Conservation (phyloP, 192 early-diverging fungal species). For the Phlyctochytrium planicorne region DNA sequence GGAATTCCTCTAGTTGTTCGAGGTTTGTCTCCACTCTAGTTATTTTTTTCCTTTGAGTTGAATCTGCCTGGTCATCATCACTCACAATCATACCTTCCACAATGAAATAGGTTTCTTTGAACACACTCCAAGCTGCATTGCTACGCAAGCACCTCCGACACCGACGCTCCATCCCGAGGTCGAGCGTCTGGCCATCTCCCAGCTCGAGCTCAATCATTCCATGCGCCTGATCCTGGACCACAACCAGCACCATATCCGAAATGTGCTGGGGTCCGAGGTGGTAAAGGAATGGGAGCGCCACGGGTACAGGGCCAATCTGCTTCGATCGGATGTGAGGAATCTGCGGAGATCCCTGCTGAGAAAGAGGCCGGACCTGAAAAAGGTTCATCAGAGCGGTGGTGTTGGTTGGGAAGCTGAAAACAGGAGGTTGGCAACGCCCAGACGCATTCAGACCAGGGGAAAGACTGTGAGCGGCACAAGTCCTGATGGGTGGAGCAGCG, state of each 20-base stretch:
- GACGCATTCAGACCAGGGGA: too few relatives aligned
- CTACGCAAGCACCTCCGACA: not conserved
- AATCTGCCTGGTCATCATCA: too few relatives aligned
- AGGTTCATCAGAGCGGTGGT: too few relatives aligned
- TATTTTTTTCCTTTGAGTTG: not conserved
- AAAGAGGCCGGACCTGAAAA: not conserved
- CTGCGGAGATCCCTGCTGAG: not conserved
- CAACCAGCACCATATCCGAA: too few relatives aligned
- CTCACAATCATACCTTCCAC: not conserved
- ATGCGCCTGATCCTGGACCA: not conserved
- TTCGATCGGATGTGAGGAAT: not conserved
- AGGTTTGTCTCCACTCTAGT: not conserved
- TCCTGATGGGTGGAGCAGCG: too few relatives aligned
- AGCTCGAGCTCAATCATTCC: not conserved
- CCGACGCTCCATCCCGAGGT: not conserved
- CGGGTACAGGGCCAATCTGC: not conserved
- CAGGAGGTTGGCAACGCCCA: too few relatives aligned
- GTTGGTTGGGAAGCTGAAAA: too few relatives aligned
- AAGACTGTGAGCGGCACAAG: too few relatives aligned
- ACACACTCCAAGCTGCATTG: not conserved
- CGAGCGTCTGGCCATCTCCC: not conserved
- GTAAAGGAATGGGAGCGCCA: not conserved
- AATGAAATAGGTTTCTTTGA: not conserved
- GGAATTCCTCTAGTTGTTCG: not conserved
- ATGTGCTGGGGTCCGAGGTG: too few relatives aligned